A percentile compares a stretch with the other conserved stretches of the same genome.
Conservation (phyloP, 257 asterid species). For the Lycium barbarum region DNA sequence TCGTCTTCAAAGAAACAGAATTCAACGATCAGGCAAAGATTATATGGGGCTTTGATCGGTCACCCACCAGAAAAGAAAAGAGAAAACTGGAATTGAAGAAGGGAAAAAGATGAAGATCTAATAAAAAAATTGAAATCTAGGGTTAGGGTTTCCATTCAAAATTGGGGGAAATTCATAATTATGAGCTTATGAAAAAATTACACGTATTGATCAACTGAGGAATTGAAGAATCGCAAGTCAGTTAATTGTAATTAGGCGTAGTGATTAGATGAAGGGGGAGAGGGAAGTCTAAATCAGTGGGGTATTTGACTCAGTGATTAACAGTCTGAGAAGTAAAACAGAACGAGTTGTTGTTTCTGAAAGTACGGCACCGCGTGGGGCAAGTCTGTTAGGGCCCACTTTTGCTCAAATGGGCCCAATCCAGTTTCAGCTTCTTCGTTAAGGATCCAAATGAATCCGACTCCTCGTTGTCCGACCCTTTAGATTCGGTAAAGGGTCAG, state of each 20-base stretch:
- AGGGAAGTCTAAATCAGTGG: not conserved
- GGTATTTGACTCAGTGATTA: slow-evolving; percentile 16
- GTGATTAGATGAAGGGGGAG: slow-evolving; percentile 10
- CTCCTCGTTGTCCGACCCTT: too few species aligned
- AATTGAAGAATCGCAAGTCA: slow-evolving; percentile 40
- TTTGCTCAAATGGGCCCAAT: slow-evolving; percentile 13
- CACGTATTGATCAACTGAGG: slow-evolving; percentile 41
- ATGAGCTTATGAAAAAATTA: slow-evolving; percentile 45
- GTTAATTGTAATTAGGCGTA: slow-evolving; percentile 31
- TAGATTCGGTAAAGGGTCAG: too few species aligned
- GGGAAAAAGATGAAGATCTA: slow-evolving; percentile 46
- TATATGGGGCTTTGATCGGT: slow-evolving; percentile 43
- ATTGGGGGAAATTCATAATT: slow-evolving; percentile 59
- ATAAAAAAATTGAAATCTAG: slow-evolving; percentile 44
- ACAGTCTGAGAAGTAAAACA: not conserved
- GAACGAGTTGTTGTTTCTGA: not conserved
- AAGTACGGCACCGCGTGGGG: slow-evolving; percentile 19
- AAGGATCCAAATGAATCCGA: too few species aligned
- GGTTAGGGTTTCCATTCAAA: slow-evolving; percentile 68
- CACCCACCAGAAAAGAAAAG: slow-evolving; percentile 59
- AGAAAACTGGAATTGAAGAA: slow-evolving; percentile 40
- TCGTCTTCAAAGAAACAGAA: slow-evolving; percentile 1
- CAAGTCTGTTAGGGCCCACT: slow-evolving; percentile 14
- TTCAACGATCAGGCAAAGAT: slow-evolving; percentile 37
- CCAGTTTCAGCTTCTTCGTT: not conserved